Evolutionary conservation across 2,329 filamentous ascomycete genomes (phyloP).

Genomic region (Xylariales sp.): DNA sequence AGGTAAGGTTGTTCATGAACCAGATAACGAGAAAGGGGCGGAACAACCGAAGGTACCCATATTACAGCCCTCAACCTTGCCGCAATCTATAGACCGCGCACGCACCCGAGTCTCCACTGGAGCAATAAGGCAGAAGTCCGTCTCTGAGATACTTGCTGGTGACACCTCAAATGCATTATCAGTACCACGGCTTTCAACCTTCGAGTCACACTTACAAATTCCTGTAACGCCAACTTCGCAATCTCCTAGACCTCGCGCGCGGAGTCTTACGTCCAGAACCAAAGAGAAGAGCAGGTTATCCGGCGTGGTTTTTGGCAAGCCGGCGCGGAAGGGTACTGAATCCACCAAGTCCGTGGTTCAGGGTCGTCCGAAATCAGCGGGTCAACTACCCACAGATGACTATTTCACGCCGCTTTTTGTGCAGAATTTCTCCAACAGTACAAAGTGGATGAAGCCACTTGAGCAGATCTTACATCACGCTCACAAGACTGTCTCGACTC

Average conservation of each 20-base stretch:
- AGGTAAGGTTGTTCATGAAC: too few species aligned
- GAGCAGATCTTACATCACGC: constrained; percentile 75
- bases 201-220: constrained; percentile 15
- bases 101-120: constrained; percentile 13
- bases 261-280: constrained; percentile 42
- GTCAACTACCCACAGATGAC: constrained; percentile 50
- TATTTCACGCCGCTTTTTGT: constrained; percentile 62
- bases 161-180: constrained; percentile 1
- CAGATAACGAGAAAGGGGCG: too few species aligned
- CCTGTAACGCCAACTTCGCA: constrained; percentile 26
- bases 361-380: constrained; percentile 32
- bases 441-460: constrained; percentile 58
- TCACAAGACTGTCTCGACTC: constrained; percentile 84
- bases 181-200: constrained; percentile 3
- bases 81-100: not conserved
- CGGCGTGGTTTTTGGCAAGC: constrained; percentile 74
- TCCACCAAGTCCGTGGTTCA: constrained; percentile 35
- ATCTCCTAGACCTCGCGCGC: constrained; percentile 20
- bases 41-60: too few species aligned
- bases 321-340: constrained; percentile 44
- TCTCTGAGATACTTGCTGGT: constrained; percentile 26
- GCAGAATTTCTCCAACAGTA: constrained; percentile 46
- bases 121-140: constrained; percentile 26
- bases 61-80: too few species aligned
- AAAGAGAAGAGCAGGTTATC: constrained; percentile 63